Percentiles rank a stretch among this genome's conserved stretches.
phyloP scores from a whole-genome alignment of 805 yeast genomes.

The Pichia insulana region DNA sequence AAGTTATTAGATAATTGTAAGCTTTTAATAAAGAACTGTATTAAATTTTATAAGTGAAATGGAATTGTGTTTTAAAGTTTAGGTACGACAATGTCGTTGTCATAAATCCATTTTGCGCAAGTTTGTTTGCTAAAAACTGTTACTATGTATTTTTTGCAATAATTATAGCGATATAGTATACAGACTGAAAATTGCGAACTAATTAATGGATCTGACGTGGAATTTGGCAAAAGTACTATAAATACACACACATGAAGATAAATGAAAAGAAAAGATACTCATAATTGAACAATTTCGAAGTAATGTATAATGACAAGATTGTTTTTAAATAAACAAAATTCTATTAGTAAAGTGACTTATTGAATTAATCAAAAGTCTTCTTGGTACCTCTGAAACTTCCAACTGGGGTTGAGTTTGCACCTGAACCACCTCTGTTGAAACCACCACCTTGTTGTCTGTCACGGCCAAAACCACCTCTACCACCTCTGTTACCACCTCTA shows the following conservation, averaged over 20 bases:
- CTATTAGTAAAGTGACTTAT: background rate
- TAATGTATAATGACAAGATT: background rate
- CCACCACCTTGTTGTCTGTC: constrained; percentile 22
- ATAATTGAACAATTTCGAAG: background rate
- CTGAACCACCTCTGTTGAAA: constrained; percentile 37
- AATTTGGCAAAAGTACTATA: constrained; percentile 7
- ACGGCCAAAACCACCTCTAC: constrained; percentile 32
- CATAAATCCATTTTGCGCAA: background rate
- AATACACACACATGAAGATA: constrained; percentile 9
- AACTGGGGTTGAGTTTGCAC: constrained; percentile 60
- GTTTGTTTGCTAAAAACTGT: no score
- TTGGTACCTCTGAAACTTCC: constrained; percentile 71
- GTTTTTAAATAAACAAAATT: background rate
- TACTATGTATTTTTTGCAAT: no score
- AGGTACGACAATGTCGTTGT: no score
- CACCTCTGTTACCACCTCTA: constrained; percentile 32
- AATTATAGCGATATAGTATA: no score
- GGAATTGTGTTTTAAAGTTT: no score
- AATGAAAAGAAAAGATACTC: constrained; percentile 10
- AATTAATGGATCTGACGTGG: constrained; percentile 4
- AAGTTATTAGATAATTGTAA: no score
- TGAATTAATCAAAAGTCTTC: constrained; percentile 63
- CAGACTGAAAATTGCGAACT: constrained; percentile 7
- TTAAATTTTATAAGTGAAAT: no score
- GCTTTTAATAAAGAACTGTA: no score